Base-by-base conservation (phyloP, 441 rosid genomes). In the Euphorbia corollata region DNA sequence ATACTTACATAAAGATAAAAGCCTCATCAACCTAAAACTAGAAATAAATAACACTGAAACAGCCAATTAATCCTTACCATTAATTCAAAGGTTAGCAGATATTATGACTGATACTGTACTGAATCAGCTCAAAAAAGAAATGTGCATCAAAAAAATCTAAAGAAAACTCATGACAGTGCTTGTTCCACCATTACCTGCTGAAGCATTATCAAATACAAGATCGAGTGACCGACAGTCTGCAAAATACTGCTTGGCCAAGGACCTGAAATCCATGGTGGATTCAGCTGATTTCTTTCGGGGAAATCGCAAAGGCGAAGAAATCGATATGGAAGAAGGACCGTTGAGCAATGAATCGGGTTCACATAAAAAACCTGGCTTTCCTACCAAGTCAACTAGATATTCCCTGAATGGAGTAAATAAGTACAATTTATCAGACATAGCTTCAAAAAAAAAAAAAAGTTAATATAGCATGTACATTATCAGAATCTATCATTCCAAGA, bases 301-400 rank as follows among this genome's bases (percentile, higher is more conserved):
- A 84, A 92, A 92, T 79, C 96, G 88, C 83, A 95, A 82, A 61
- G 99, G 97, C 62, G 98, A 92, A 74, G 97, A 84, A 82, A 92
- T 84, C 75, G 89, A 77, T 69, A 95, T 92, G 78, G 99, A 85
- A 71, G 92, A 85, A 65, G 93, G 99, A 72, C 98, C 99, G 79
- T 92, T 91, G 72, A 90, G 84, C 86, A 87, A 81, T 82, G 98
- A 95, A 82, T 88, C 87, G 0, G 99, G 99, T 78, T 83, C 93
- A 65, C 86, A 86, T 75, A 95, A 73, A 77, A 82, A 79, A 73
- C 99, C 98, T 55, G 99, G 96, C 79, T 81, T 90, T 76, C 87
- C 93, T 63, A 87, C 80, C 80, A 95, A 90, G 79, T 95, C 99
- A 79, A 95, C 86, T 73, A 90, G 79, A 83, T 81, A 88, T 77